phyloP scores from a whole-genome alignment of 1,284 basidiomycete genomes.

The Hemileia vastatrix region DNA sequence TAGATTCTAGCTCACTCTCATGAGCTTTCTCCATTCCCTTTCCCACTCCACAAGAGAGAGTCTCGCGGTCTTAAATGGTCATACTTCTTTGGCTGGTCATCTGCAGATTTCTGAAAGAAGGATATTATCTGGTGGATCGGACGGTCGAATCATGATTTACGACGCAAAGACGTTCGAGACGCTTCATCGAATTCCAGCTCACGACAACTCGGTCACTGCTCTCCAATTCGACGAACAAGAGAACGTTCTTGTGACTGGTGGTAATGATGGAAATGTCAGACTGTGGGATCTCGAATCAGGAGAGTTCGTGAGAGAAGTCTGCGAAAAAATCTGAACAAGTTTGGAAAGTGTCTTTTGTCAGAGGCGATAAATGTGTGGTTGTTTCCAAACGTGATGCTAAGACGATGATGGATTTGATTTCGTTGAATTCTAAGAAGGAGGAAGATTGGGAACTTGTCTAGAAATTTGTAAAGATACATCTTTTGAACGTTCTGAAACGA shows the following conservation, averaged over 20 bases:
- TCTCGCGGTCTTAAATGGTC: conserved; percentile 39
- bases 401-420: conserved; percentile 73
- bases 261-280: conserved; percentile 41
- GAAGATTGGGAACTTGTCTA: too few species aligned
- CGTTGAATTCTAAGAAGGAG: too few species aligned
- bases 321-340: conserved; percentile 57
- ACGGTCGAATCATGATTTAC: conserved; percentile 41
- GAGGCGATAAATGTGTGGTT: conserved; percentile 67
- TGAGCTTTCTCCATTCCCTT: conserved; percentile 1
- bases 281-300: conserved; percentile 40
- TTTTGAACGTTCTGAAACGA: too few species aligned
- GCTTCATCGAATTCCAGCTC: conserved; percentile 37
- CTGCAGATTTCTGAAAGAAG: conserved; percentile 38
- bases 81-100: conserved; percentile 40
- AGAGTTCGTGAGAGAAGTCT: conserved; percentile 36
- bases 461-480: too few species aligned
- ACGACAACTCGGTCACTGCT: conserved; percentile 43
- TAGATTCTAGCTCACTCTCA: too few species aligned
- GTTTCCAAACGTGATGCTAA: conserved; percentile 71
- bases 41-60: conserved; percentile 23
- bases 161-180: conserved; percentile 37
- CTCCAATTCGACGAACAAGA: conserved; percentile 37
- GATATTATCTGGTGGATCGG: conserved; percentile 39
- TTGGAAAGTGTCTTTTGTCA: conserved; percentile 74
- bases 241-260: conserved; percentile 39